These are phyloP conservation scores for Maudiozyma saulgeensis DNA, from an alignment of 805 yeast genomes.

Conservation along the genomic window DNA sequence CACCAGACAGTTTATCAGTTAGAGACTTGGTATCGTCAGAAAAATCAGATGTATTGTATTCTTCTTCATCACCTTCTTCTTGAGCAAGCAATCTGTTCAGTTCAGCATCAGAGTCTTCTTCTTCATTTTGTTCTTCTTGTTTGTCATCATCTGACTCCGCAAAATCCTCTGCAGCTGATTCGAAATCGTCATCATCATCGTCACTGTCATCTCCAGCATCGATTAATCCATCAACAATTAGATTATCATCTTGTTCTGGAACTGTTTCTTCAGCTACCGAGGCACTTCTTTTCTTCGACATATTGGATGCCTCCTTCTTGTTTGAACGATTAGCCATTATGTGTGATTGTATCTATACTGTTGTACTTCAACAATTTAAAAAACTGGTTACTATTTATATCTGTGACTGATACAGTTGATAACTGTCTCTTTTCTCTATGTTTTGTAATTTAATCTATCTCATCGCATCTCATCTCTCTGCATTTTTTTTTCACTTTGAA, in stretches of 20 bases:
- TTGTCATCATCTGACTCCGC: neutral
- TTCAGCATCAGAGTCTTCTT: conserved; percentile 51
- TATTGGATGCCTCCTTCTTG: neutral
- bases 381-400: no score
- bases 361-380: no score
- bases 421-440: neutral
- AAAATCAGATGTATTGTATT: conserved; percentile 21
- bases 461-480: conserved; percentile 4
- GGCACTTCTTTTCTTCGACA: conserved; percentile 17
- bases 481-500: neutral
- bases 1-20: conserved; percentile 45
- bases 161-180: conserved; percentile 10
- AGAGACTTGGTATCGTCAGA: conserved; percentile 38
- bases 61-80: conserved; percentile 29
- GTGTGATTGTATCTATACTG: no score
- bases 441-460: conserved; percentile 1
- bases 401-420: neutral
- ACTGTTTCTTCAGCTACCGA: conserved; percentile 13
- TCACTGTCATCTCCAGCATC: conserved; percentile 16
- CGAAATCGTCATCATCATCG: conserved; percentile 14
- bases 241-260: conserved; percentile 14
- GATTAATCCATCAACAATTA: conserved; percentile 9
- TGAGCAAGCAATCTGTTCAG: conserved; percentile 52
- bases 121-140: conserved; percentile 21
- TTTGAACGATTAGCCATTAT: neutral